phyloP scores from a whole-genome alignment of 2,329 filamentous ascomycete species.

The Calonectria honghensis region DNA sequence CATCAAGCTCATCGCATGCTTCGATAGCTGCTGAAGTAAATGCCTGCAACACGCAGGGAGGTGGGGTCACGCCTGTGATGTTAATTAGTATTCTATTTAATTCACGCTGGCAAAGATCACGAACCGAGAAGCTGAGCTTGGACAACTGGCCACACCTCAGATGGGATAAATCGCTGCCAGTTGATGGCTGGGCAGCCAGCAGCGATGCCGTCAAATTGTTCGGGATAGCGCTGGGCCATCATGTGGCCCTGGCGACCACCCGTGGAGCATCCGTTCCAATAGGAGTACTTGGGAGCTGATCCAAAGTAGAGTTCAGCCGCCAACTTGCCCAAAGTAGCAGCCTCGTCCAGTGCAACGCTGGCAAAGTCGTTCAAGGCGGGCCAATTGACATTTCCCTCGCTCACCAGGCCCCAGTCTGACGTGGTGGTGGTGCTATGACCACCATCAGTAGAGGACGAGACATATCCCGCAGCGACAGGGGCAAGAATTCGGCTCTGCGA shows the following conservation, averaged over 20 bases:
- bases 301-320: slow-evolving; percentile 65
- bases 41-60: slow-evolving; percentile 57
- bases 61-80: slow-evolving; percentile 55
- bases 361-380: slow-evolving; percentile 55
- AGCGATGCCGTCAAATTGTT: slow-evolving; percentile 72
- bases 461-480: slow-evolving; percentile 35
- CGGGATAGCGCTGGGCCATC: slow-evolving; percentile 70
- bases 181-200: slow-evolving; percentile 66
- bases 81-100: not conserved
- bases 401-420: slow-evolving; percentile 45
- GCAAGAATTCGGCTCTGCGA: not conserved
- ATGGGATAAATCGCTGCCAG: slow-evolving; percentile 57
- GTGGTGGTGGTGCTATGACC: slow-evolving; percentile 12
- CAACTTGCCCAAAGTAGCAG: slow-evolving; percentile 64
- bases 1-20: slow-evolving; percentile 53
- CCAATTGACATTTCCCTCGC: slow-evolving; percentile 50
- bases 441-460: slow-evolving; percentile 41
- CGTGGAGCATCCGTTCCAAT: slow-evolving; percentile 72
- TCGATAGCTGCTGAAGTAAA: slow-evolving; percentile 60
- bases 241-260: slow-evolving; percentile 74
- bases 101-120: rapidly evolving
- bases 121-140: slow-evolving; percentile 50
- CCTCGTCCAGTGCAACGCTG: slow-evolving; percentile 53
- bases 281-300: slow-evolving; percentile 61
- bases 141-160: slow-evolving; percentile 47